These are phyloP conservation scores for Cryptococcus sp. DNA, from an alignment of 1,284 basidiomycete genomes.

Conservation along the genomic window DNA sequence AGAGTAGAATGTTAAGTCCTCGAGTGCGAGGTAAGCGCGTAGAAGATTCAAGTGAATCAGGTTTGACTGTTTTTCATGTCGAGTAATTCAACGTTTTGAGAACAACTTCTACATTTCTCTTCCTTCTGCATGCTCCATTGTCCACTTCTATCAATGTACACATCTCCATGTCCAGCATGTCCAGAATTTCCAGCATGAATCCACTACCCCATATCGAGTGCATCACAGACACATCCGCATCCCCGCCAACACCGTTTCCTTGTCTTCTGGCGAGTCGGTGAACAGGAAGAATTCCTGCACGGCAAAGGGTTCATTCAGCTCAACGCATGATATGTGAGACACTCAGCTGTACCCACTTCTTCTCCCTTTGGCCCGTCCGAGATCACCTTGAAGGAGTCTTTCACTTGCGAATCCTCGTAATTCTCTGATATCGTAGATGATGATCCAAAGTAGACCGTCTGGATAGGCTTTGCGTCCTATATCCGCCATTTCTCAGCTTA, in stretches of 20 bases:
- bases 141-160: too few species aligned
- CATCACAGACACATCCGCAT: constrained; percentile 19
- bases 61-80: neutral
- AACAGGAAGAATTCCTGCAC: constrained; percentile 46
- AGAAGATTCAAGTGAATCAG: neutral
- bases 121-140: too few species aligned
- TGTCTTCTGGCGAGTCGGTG: constrained; percentile 44
- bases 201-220: too few species aligned
- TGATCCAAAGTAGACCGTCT: constrained; percentile 24
- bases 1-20: neutral
- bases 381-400: constrained; percentile 44
- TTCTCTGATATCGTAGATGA: constrained; percentile 21
- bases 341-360: constrained; percentile 29
- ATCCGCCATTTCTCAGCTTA: neutral
- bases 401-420: constrained; percentile 50
- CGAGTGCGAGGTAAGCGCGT: neutral
- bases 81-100: too few species aligned
- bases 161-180: too few species aligned
- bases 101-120: too few species aligned
- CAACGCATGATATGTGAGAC: neutral
- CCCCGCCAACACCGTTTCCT: constrained; percentile 43
- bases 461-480: constrained; percentile 37
- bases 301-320: neutral
- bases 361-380: constrained; percentile 21
- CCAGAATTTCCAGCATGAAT: too few species aligned